These are phyloP conservation scores for Ophiostoma novo-ulmi DNA, from an alignment of 2,329 filamentous ascomycete species.

Conservation along the genomic window DNA sequence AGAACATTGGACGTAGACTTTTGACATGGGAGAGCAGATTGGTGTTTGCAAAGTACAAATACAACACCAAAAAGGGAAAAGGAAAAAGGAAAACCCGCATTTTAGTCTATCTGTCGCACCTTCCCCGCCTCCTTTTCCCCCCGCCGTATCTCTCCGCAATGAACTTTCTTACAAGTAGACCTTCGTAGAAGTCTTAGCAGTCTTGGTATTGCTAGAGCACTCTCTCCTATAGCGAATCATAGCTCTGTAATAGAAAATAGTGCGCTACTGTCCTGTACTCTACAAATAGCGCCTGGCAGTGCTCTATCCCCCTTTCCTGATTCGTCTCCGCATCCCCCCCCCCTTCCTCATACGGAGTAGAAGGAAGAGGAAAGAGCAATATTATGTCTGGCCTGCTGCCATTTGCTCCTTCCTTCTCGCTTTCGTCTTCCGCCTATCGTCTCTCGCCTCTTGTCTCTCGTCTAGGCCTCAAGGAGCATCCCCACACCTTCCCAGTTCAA, in stretches of 20 bases:
- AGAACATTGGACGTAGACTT: too few relatives aligned
- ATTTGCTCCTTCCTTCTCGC: constrained; percentile 19
- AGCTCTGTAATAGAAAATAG: not conserved
- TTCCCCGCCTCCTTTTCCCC: constrained; percentile 3
- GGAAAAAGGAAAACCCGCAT: not conserved
- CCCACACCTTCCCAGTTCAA: constrained; percentile 26
- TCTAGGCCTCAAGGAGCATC: constrained; percentile 22
- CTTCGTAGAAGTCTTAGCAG: not conserved
- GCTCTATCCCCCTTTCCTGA: constrained; percentile 1
- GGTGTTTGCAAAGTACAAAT: too few relatives aligned
- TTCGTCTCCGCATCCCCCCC: not conserved
- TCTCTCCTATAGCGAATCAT: not conserved
- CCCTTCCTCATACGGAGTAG: too few relatives aligned
- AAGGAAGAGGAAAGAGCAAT: not conserved
- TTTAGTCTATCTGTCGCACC: not conserved
- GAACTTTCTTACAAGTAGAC: not conserved
- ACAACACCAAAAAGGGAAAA: too few relatives aligned
- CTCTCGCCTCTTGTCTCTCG: too few relatives aligned
- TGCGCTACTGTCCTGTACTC: not conserved
- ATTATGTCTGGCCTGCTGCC: not conserved
- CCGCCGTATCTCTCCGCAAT: constrained; percentile 2
- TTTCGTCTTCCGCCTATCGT: too few relatives aligned
- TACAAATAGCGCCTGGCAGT: not conserved
- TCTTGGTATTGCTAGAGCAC: not conserved
- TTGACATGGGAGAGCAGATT: too few relatives aligned